These are phyloP conservation scores for Lippia alba DNA, from an alignment of 305 asterid genomes.

Conservation along the genomic window DNA sequence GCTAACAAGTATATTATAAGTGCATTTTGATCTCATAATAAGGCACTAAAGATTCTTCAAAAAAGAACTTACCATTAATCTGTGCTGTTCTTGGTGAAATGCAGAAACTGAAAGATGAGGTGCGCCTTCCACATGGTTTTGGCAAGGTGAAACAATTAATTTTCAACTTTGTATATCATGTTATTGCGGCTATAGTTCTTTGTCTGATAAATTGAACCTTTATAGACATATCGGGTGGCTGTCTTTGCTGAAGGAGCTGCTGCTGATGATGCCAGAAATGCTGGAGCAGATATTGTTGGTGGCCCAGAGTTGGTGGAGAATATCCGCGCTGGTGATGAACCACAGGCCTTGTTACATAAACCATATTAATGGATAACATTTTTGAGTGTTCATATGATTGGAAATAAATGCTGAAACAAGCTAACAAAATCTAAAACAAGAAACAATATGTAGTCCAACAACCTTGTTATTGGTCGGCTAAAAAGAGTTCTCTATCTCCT, in stretches of 20 bases:
- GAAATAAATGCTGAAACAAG: neutral
- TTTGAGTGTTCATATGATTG: constrained; percentile 12
- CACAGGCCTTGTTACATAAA: constrained; percentile 10
- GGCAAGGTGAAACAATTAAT: constrained; percentile 74
- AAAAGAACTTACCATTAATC: constrained; percentile 26
- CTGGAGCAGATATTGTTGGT: constrained; percentile 94
- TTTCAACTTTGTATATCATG: constrained; percentile 21
- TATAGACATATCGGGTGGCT: constrained; percentile 77
- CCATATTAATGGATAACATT: constrained; percentile 23
- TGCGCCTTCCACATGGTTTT: constrained; percentile 89
- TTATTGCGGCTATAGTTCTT: constrained; percentile 27
- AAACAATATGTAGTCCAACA: neutral
- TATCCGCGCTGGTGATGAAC: constrained; percentile 64
- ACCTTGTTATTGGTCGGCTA: neutral
- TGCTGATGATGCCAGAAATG: constrained; percentile 93
- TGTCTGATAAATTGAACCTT: constrained; percentile 39
- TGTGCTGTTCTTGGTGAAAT: constrained; percentile 34
- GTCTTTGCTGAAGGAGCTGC: constrained; percentile 99
- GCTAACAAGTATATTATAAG: neutral
- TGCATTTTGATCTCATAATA: constrained; percentile 2
- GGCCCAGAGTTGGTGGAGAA: constrained; percentile 86
- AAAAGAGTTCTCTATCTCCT: neutral
- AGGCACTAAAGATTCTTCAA: neutral
- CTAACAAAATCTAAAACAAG: neutral
- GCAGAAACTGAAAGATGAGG: constrained; percentile 88